phyloP scores from a whole-genome alignment of 345 rosid genomes.

The Dimocarpus longan region DNA sequence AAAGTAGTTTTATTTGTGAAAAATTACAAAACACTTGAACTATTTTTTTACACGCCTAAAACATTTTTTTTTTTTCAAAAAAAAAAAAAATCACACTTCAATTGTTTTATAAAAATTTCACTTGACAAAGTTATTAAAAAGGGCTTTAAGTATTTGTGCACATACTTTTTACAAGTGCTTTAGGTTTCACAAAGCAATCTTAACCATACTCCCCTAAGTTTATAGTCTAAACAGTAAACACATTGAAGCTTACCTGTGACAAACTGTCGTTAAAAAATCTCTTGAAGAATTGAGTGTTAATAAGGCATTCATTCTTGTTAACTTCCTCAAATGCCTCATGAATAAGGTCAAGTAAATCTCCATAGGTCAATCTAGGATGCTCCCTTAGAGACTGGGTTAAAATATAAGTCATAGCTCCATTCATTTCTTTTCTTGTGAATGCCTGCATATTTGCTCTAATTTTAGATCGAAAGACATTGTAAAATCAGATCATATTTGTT shows the following conservation, averaged over 20 bases:
- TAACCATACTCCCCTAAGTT: neutral
- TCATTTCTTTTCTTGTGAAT: conserved; percentile 38
- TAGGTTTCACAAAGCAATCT: too few species aligned
- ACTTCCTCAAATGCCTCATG: conserved; percentile 31
- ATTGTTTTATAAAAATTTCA: neutral
- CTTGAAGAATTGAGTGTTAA: conserved; percentile 23
- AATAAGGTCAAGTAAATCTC: conserved; percentile 32
- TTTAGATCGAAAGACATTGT: too few species aligned
- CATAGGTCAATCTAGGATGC: conserved; percentile 33
- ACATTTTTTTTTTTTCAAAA: neutral
- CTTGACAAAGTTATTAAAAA: too few species aligned
- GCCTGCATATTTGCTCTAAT: conserved; percentile 30
- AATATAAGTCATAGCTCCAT: conserved; percentile 48
- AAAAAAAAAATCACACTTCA: neutral
- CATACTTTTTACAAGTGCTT: neutral
- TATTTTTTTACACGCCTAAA: neutral
- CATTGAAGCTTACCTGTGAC: conserved; percentile 38
- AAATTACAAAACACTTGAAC: too few species aligned
- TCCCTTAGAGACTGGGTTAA: conserved; percentile 28
- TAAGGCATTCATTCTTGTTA: conserved; percentile 30
- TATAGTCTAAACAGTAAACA: neutral
- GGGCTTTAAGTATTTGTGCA: too few species aligned
- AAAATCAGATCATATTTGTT: too few species aligned
- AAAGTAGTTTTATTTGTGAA: too few species aligned
- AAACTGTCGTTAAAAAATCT: conserved; percentile 22